phyloP scores from a whole-genome alignment of 202 grass and related monocot genomes.

The Saccharum hybrid region DNA sequence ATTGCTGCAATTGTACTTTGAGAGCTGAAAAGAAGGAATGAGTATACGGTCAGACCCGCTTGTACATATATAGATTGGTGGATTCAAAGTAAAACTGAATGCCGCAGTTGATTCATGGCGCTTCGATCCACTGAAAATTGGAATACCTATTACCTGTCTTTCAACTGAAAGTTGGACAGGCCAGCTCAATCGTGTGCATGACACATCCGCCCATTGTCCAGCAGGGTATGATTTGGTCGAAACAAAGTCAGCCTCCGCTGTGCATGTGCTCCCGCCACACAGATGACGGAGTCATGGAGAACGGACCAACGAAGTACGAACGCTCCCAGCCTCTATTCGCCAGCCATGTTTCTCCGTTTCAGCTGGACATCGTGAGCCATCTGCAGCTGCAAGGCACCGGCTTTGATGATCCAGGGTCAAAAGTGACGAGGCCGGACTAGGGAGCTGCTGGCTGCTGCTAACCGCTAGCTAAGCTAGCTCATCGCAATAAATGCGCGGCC shows the following conservation, averaged over 20 bases:
- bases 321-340: not conserved
- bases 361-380: not conserved
- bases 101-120: not conserved
- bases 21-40: not conserved
- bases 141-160: not conserved
- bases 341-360: slow-evolving; percentile 28
- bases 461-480: not conserved
- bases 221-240: not conserved
- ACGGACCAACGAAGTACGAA: not conserved
- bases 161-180: not conserved
- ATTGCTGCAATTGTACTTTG: not conserved
- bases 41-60: slow-evolving; percentile 9
- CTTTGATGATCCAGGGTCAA: not conserved
- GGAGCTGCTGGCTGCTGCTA: slow-evolving; percentile 10
- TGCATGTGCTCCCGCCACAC: not conserved
- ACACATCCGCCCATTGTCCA: not conserved
- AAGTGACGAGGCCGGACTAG: not conserved
- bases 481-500: slow-evolving; percentile 31
- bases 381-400: not conserved
- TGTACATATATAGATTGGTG: not conserved
- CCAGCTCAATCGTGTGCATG: not conserved
- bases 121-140: not conserved
- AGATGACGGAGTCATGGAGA: not conserved
- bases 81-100: slow-evolving; percentile 39
- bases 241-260: slow-evolving; percentile 15